Evolutionary conservation across 768 basidiomycete species (phyloP), one percentile per base, ranked within the genome.

Genomic region (Pulveroboletus sp.): DNA sequence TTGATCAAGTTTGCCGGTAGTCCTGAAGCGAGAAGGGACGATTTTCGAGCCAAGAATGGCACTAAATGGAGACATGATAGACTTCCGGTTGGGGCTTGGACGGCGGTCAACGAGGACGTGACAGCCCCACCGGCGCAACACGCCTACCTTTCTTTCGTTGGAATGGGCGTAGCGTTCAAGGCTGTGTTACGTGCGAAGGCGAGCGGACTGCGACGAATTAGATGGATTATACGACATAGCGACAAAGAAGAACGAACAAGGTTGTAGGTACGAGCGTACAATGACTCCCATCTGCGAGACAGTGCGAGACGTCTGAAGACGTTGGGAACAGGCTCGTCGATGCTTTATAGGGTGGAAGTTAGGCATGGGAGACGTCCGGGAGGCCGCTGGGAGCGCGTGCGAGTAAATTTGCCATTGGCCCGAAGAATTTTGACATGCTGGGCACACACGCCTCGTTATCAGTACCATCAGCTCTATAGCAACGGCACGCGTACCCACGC

Each of bases 211-310:
- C 6, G 52, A 41, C 26, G 18, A 13, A 53, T 65, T 13, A 62
- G 60, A 44, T 3, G 15, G 7, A 30, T 1, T 33, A 27, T n/a
- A 42, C 26, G 10, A 28, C 38, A 50, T 41, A 18, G 17, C 8
- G 11, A 43, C 8, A 40, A 35, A 41, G 37, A 41, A 10, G 6
- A 10, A 67, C 64, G 51, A 47, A 65, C 64, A 53, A 54, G 62
- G 63, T 37, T 58, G 60, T 51, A 54, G 50, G 58, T 67, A 65
- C 21, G 56, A 47, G 60, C 60, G 65, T 42, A 52, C 62, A 51
- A 62, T 65, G 58, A 57, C 49, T 65, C 65, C 65, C 64, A 65
- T 65, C 63, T 67, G 64, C 65, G 67, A 65, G 65, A 62, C 57
- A 62, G 48, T 33, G 21, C 21, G 21, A 21, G 21, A 56, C 48